These are phyloP conservation scores for Phytopythium helicoides DNA, from an alignment of 352 stramenopile species.

Conservation along the genomic window DNA sequence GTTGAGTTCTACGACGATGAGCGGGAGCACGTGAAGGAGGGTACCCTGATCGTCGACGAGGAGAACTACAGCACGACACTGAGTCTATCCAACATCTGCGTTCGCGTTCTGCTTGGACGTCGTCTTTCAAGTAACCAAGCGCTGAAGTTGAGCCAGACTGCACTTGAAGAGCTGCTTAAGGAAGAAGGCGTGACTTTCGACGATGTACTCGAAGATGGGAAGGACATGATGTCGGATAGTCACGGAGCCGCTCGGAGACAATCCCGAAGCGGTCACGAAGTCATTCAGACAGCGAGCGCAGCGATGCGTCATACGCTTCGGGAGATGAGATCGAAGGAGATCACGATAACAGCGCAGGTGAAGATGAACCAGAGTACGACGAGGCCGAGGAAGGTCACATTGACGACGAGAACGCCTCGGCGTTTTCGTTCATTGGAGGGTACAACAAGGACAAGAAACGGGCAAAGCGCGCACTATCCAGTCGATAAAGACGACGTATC, in stretches of 20 bases:
- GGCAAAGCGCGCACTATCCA: slow-evolving; percentile 9
- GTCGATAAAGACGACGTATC: slow-evolving; percentile 7
- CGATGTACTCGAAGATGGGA: slow-evolving; percentile 47
- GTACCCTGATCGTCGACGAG: slow-evolving; percentile 78
- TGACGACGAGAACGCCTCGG: slow-evolving; percentile 21
- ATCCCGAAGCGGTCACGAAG: slow-evolving; percentile 12
- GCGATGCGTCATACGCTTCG: slow-evolving; percentile 12
- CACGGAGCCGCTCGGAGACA: neutral
- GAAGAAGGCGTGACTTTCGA: slow-evolving; percentile 67
- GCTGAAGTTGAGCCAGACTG: slow-evolving; percentile 85
- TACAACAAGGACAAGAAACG: slow-evolving; percentile 47
- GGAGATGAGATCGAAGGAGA: slow-evolving; percentile 24
- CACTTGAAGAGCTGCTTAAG: slow-evolving; percentile 72
- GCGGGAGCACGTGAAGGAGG: slow-evolving; percentile 86
- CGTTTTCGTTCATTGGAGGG: slow-evolving; percentile 73
- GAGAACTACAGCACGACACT: slow-evolving; percentile 80
- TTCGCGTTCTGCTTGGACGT: slow-evolving; percentile 73
- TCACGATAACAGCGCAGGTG: slow-evolving; percentile 20
- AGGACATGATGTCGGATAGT: slow-evolving; percentile 7
- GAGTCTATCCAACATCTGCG: slow-evolving; percentile 78
- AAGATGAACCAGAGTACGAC: slow-evolving; percentile 22
- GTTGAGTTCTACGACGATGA: slow-evolving; percentile 85
- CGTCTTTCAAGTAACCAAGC: slow-evolving; percentile 77
- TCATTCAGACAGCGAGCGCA: slow-evolving; percentile 23
- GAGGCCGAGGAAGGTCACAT: slow-evolving; percentile 22